Evolutionary conservation across 129 eudicot species (phyloP).

Genomic region (Deinandra increscens): DNA sequence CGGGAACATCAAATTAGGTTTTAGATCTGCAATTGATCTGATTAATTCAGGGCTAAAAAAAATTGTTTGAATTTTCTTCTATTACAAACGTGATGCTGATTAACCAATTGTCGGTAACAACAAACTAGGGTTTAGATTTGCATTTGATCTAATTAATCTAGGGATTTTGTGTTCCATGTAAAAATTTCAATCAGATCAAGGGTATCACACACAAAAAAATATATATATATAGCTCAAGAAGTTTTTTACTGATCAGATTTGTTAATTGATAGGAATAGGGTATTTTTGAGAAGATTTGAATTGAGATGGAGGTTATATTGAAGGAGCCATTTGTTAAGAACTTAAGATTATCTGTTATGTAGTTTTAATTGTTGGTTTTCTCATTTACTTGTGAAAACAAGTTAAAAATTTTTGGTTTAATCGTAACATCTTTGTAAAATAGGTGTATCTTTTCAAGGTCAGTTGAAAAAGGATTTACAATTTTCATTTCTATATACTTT

Average conservation of each 20-base stretch:
- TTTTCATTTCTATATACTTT: too few relatives aligned
- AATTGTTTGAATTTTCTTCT: neutral
- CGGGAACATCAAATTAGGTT: neutral
- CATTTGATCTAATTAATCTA: neutral
- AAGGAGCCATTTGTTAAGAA: neutral
- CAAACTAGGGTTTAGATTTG: conserved; percentile 9
- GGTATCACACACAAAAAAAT: neutral
- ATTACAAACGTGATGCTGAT: neutral
- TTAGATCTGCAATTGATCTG: conserved; percentile 13
- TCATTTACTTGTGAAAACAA: too few relatives aligned
- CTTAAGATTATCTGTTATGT: too few relatives aligned
- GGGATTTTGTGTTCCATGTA: neutral
- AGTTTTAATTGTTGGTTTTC: too few relatives aligned
- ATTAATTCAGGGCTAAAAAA: neutral
- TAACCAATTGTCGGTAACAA: neutral
- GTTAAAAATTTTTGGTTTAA: too few relatives aligned
- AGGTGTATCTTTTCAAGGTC: too few relatives aligned
- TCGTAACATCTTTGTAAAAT: too few relatives aligned
- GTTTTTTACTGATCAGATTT: neutral
- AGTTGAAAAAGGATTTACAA: too few relatives aligned
- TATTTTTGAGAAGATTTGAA: neutral
- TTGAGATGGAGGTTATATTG: neutral
- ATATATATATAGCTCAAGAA: neutral
- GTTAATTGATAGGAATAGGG: neutral
- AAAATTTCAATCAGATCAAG: neutral